Evolutionary conservation across 176 grass and related monocot species (phyloP).

Genomic region (Olyra latifolia): DNA sequence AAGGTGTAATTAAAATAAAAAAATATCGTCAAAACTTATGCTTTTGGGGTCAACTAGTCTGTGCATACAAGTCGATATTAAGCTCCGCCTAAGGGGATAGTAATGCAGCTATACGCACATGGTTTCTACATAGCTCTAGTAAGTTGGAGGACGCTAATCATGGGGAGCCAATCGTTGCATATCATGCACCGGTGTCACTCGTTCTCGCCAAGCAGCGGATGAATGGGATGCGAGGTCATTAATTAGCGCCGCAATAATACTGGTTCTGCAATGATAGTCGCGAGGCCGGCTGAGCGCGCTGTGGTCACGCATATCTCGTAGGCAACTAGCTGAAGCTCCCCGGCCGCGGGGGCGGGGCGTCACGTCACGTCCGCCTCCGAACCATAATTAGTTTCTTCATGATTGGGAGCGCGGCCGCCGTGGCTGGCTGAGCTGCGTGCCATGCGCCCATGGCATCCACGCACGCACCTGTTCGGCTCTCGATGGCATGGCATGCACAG

Average conservation of each 20-base stretch:
- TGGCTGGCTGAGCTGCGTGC: neutral
- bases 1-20: too few relatives aligned
- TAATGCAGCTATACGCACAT: too few relatives aligned
- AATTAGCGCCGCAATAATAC: slow-evolving; percentile 28
- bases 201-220: neutral
- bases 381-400: slow-evolving; percentile 5
- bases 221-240: neutral
- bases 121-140: neutral
- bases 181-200: neutral
- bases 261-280: neutral
- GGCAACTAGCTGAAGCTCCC: neutral
- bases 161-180: neutral
- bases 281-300: too few relatives aligned
- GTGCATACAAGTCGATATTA: too few relatives aligned
- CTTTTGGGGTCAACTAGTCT: too few relatives aligned
- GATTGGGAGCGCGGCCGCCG: slow-evolving; percentile 10
- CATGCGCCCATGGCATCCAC: neutral
- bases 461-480: too few relatives aligned
- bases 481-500: neutral
- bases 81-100: too few relatives aligned
- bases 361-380: slow-evolving; percentile 21
- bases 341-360: neutral
- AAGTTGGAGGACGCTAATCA: neutral
- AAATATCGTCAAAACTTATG: too few relatives aligned
- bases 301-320: neutral